Evolutionary conservation across 371 early-diverging fungal species (phyloP), one percentile per base, ranked within the genome.

Genomic region (Funneliformis caledonium): DNA sequence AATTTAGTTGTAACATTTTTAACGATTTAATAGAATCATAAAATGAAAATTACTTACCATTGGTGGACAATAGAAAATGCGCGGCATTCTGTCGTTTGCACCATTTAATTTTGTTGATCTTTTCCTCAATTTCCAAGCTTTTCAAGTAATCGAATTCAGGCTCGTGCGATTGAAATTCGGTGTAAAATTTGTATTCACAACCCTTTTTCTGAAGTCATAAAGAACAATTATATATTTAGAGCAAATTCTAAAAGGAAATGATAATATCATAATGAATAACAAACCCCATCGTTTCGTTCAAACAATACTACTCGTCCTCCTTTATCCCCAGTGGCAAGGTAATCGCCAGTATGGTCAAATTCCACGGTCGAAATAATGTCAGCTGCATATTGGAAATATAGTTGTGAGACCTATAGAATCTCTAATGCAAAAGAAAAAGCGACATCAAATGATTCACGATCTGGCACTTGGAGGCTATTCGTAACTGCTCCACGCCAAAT

Each of bases 131-230:
- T 85, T 99, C 99, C 86, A 99, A 91, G 90, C 96, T 97, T 90
- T 99, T 99, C 78, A 99, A 91, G 86, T 99, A 99, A 88, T 99
- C 99, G 84, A 99, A 99, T 90, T 98, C 99, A 48, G 99, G 96
- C 85, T 98, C 97, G 89, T 99, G 99, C 76, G 98, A 98, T 85
- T 99, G 99, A 84, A 99, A 99, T 87, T 99, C 99, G 62, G 99
- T 98, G 83, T 96, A 96, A 84, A 99, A 98, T 88, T 96, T 96
- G 92, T 98, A 99, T 86, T 98, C 99, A 87, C 98, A 98, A n/a
- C 95, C 94, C 86, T 97, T 96, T 90, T 98, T 99, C 98, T 97
- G 85, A 52, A 59, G 65, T 72, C 48, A 52, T 37, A n/a, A 65
- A 62, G 26, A 74, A 76, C 75, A 12, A 80, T 31, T 43, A 2